Percentiles rank a stretch among this genome's conserved stretches.
phyloP scores from a whole-genome alignment of 257 asterid genomes.

The Nicotiana noctiflora region DNA sequence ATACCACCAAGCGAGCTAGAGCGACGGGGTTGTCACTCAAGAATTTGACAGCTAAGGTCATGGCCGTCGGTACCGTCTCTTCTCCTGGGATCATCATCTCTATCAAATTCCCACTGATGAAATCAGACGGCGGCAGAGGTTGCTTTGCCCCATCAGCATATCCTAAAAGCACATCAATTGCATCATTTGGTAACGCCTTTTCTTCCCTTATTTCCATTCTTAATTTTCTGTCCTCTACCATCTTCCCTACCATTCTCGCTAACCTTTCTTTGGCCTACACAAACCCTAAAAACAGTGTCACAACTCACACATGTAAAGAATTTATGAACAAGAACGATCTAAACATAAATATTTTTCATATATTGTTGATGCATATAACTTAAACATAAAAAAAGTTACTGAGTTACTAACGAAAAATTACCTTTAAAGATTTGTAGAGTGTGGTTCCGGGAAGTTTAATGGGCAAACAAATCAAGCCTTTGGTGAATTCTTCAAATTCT shows the following conservation, averaged over 20 bases:
- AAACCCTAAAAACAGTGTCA: not conserved
- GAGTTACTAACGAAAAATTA: conserved; percentile 6
- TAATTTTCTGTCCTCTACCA: conserved; percentile 43
- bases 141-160: conserved; percentile 44
- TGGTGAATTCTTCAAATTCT: conserved; percentile 77
- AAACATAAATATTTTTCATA: no score
- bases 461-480: conserved; percentile 90
- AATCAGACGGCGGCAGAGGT: conserved; percentile 48
- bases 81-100: conserved; percentile 99
- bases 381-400: not conserved
- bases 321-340: not conserved
- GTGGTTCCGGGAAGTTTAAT: conserved; percentile 85
- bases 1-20: conserved; percentile 56
- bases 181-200: conserved; percentile 31
- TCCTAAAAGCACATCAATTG: conserved; percentile 58
- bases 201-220: conserved; percentile 23
- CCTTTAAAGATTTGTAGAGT: conserved; percentile 77
- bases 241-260: conserved; percentile 45
- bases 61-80: conserved; percentile 81
- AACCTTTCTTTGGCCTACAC: conserved; percentile 68
- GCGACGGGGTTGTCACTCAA: conserved; percentile 61
- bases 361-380: not conserved
- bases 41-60: conserved; percentile 79
- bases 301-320: not conserved
- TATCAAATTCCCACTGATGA: conserved; percentile 57